phyloP scores from a whole-genome alignment of 352 stramenopile genomes.

The Phytopythium kandeliae region DNA sequence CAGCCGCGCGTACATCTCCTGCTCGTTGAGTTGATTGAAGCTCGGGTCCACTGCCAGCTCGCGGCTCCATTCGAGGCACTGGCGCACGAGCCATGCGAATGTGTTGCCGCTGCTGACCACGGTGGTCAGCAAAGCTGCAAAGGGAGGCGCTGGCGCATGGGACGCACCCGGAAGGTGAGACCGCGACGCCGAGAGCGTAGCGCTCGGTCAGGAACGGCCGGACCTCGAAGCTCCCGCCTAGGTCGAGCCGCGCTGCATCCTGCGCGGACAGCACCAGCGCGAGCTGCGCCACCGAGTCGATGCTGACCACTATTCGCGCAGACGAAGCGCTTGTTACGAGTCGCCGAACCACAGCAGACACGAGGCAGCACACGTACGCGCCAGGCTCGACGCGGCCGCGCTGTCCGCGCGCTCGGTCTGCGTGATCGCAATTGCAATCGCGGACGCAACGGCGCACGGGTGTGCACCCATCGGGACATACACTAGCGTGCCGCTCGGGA shows the following conservation, averaged over 20 bases:
- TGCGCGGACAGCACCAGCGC: slow-evolving; percentile 47
- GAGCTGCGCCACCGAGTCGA: slow-evolving; percentile 67
- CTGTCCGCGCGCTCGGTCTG: slow-evolving; percentile 4
- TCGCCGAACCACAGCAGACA: not conserved
- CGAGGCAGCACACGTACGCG: slow-evolving; percentile 16
- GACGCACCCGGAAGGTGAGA: slow-evolving; percentile 52
- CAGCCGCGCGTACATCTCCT: slow-evolving; percentile 32
- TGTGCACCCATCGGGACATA: slow-evolving; percentile 67
- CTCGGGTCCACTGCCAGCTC: slow-evolving; percentile 24
- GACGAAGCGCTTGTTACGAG: too few relatives aligned
- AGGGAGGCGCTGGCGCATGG: too few relatives aligned
- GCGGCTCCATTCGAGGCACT: slow-evolving; percentile 41
- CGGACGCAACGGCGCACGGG: slow-evolving; percentile 52
- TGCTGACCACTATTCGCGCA: slow-evolving; percentile 42
- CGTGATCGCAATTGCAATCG: slow-evolving; percentile 30
- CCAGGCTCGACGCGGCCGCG: slow-evolving; percentile 16
- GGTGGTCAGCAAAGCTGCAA: too few relatives aligned
- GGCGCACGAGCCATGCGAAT: slow-evolving; percentile 53
- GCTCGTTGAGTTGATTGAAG: slow-evolving; percentile 13
- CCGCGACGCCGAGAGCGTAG: slow-evolving; percentile 49
- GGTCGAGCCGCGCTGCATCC: slow-evolving; percentile 13
- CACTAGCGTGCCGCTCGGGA: slow-evolving; percentile 28
- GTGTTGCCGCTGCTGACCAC: slow-evolving; percentile 58
- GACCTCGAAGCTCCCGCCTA: slow-evolving; percentile 42
- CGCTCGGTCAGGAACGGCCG: slow-evolving; percentile 46